Evolutionary conservation across 2,329 filamentous ascomycete species (phyloP).

Genomic region (Ustilaginoidea virens): DNA sequence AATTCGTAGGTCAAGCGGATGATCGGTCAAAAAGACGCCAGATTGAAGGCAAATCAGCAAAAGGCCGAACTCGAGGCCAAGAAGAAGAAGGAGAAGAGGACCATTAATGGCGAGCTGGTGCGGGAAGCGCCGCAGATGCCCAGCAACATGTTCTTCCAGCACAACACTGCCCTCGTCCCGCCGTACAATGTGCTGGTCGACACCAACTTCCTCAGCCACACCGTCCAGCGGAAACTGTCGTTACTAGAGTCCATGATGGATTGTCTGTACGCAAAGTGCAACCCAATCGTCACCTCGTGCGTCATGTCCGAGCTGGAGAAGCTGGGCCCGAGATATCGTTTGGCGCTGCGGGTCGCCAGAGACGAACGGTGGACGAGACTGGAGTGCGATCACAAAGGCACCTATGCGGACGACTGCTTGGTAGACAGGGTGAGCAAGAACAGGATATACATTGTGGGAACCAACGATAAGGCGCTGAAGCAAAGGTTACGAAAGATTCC

Average conservation of each 20-base stretch:
- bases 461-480: conserved; percentile 67
- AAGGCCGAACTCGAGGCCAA: conserved; percentile 44
- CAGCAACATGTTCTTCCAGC: conserved; percentile 73
- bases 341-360: conserved; percentile 71
- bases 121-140: conserved; percentile 72
- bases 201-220: conserved; percentile 84
- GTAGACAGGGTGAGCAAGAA: conserved; percentile 60
- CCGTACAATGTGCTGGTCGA: conserved; percentile 54
- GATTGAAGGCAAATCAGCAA: conserved; percentile 66
- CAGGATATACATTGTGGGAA: conserved; percentile 66
- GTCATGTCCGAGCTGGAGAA: conserved; percentile 80
- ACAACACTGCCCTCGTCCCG: conserved; percentile 74
- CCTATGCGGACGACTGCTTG: conserved; percentile 69
- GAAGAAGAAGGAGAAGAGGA: conserved; percentile 44
- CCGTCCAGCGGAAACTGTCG: conserved; percentile 79
- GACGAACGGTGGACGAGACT: conserved; percentile 81
- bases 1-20: conserved; percentile 53
- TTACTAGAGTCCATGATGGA: conserved; percentile 86
- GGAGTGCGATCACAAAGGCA: conserved; percentile 81
- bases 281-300: conserved; percentile 66
- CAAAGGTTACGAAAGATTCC: conserved; percentile 60
- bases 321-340: conserved; percentile 72
- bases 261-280: conserved; percentile 80
- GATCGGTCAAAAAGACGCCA: conserved; percentile 65
- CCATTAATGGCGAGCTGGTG: conserved; percentile 43